Evolutionary conservation across 768 basidiomycete genomes (phyloP), one percentile per base, ranked within the genome.

Genomic region (Holtermanniella nyarrowii): DNA sequence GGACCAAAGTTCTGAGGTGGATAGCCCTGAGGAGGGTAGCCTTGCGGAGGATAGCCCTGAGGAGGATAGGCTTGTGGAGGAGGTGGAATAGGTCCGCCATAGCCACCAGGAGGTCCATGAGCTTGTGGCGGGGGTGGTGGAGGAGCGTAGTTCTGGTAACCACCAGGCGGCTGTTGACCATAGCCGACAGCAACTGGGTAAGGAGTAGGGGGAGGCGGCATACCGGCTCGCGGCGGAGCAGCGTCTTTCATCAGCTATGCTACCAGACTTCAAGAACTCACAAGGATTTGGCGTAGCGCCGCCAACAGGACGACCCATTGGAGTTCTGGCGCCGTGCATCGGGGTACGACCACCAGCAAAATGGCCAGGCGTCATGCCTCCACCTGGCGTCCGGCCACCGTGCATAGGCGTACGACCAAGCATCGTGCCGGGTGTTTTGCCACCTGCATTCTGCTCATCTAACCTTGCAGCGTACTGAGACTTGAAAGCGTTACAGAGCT

Each of bases 401-500:
- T 54, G 53, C 31, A 60, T 25, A n/a, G 65, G 70, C 4, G 60
- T 66, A 27, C 50, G 58, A 14, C 58, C 63, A 20, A 56, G 49
- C 54, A 65, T 27, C 46, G 69, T 60, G 59, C 71, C 62, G 5
- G 66, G 66, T 26, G 66, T 68, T 46, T 67, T 62, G 5, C 66
- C 63, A 27, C 58, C 62, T 26, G 27, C 47, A 2, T 57, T 61
- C 37, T 65, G 63, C 26, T 68, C 62, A 12, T 56, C 50, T 20
- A 70, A 50, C 31, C 52, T 21, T 20, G 53, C 53, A 10, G 54
- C 59, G 49, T 70, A 73, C 44, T 71, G 72, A 13, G 60, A 81
- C 81, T 96, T 96, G 81, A 97, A 97, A 18, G 91, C 90, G 69
- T 96, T 91, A 58, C 93, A 95, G 3, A 97, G 74, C 70, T 95